Evolutionary conservation across 208 protist species (phyloP), one percentile per base, ranked within the genome.

Genomic region (Trypanosoma platydactyli): DNA sequence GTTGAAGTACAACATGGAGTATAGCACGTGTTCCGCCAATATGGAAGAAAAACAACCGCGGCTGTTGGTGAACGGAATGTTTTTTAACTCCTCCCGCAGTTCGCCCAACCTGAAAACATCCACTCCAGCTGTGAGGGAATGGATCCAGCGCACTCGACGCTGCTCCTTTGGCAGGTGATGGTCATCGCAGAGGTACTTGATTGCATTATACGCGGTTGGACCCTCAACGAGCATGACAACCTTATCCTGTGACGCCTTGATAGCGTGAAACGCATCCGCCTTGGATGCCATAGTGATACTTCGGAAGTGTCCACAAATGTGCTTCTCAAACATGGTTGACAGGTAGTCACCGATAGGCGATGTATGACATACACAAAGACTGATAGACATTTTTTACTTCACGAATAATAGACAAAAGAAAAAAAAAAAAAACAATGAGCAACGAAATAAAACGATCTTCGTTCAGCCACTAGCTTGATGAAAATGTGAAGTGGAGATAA

Each of bases 1-100:
- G 77, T 94, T 92, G 77, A 96, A 96, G 84, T 96, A 89, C 29
- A 91, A 13, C 79, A 91, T 88, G 49, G 78, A 58, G 71, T 84
- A 92, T 18, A 85, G 54, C 15, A 92, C 80, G 59, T 92, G 78
- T 77, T 96, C 91, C 16, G 82, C 85, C 18, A 94, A 68, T n/a
- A 92, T 80, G 25, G 68, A 63, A 4, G 75, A 80, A 80, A 76
- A 93, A 71, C 73, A 83, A 13, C 84, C 84, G 45, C 87, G 72
- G 0, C 76, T 84, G 66, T 94, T 96, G 70, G 76, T 70, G 58
- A 94, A 73, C 2, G 83, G 83, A 48, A 94, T 83, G 46, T 72
- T 71, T 15, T 48, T 40, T 20, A 92, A 51, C 40, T 89, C 68
- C 42, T 74, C 54, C 35, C 64, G 51, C 12, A 92, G 63, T n/a